Evolutionary conservation across 257 asterid species (phyloP).

Genomic region (Forsythia viridissima): DNA sequence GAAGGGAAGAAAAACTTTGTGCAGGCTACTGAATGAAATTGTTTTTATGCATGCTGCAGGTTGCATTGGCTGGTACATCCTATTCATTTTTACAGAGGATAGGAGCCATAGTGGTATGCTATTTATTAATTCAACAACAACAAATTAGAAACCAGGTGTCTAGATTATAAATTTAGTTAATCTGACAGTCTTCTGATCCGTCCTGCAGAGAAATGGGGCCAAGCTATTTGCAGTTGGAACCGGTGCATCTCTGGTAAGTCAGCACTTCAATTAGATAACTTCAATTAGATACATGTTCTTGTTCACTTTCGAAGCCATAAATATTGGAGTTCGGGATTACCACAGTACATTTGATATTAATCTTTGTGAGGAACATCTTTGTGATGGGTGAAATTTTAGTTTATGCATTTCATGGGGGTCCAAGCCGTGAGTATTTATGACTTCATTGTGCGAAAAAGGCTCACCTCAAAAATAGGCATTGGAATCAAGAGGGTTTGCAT

Average conservation of each 20-base stretch:
- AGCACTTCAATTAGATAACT: neutral
- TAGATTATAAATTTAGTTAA: conserved; percentile 7
- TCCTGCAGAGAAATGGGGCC: conserved; percentile 85
- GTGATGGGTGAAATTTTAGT: neutral
- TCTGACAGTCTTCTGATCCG: conserved; percentile 19
- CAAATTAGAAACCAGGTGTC: neutral
- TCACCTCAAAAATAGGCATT: neutral
- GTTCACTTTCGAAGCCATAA: neutral
- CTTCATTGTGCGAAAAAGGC: neutral
- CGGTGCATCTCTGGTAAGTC: conserved; percentile 81
- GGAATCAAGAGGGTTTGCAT: neutral
- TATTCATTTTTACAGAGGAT: conserved; percentile 71
- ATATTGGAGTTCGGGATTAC: no score
- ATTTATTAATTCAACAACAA: neutral
- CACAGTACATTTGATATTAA: no score
- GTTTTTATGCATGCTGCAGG: conserved; percentile 41
- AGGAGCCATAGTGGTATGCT: conserved; percentile 84
- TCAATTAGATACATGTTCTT: conserved; percentile 4
- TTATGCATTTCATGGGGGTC: neutral
- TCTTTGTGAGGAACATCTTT: neutral
- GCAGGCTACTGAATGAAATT: neutral
- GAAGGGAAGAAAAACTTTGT: neutral
- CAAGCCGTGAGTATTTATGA: neutral
- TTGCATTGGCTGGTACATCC: conserved; percentile 91
- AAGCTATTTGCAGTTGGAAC: conserved; percentile 93